phyloP scores from a whole-genome alignment of 768 basidiomycete species.

The Xerocomellus dryophilus region DNA sequence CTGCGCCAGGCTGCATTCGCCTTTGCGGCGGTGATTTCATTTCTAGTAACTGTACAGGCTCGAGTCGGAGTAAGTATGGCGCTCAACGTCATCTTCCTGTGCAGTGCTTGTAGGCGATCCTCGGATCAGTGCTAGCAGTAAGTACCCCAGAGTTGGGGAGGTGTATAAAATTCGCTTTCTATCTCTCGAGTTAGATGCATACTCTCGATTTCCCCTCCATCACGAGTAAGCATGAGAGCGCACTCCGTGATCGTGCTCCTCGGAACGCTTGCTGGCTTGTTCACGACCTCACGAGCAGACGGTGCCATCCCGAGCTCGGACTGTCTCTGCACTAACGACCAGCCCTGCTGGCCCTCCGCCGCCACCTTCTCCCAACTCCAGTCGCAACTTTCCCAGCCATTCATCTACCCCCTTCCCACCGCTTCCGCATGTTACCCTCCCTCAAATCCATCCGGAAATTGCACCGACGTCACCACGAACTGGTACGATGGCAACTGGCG shows the following conservation, averaged over 20 bases:
- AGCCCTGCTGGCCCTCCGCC: slow-evolving; percentile 44
- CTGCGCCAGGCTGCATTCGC: too few relatives aligned
- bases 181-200: background rate
- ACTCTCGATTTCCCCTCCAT: background rate
- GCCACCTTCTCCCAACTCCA: slow-evolving; percentile 34
- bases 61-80: too few relatives aligned
- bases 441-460: slow-evolving; percentile 37
- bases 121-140: too few relatives aligned
- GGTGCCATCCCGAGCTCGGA: background rate
- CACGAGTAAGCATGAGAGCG: background rate
- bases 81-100: too few relatives aligned
- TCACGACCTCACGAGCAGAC: background rate
- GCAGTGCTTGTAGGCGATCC: too few relatives aligned
- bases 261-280: background rate
- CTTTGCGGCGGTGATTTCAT: too few relatives aligned
- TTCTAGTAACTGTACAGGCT: too few relatives aligned
- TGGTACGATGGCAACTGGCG: slow-evolving; percentile 38
- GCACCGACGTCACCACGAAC: slow-evolving; percentile 30
- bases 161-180: background rate
- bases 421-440: slow-evolving; percentile 42
- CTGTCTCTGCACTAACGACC: slow-evolving; percentile 38
- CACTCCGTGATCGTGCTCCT: background rate
- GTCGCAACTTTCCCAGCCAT: slow-evolving; percentile 41
- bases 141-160: background rate
- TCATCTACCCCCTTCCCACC: slow-evolving; percentile 40